Evolutionary conservation across 768 basidiomycete genomes (phyloP).

Genomic region (Obba rivulosa): DNA sequence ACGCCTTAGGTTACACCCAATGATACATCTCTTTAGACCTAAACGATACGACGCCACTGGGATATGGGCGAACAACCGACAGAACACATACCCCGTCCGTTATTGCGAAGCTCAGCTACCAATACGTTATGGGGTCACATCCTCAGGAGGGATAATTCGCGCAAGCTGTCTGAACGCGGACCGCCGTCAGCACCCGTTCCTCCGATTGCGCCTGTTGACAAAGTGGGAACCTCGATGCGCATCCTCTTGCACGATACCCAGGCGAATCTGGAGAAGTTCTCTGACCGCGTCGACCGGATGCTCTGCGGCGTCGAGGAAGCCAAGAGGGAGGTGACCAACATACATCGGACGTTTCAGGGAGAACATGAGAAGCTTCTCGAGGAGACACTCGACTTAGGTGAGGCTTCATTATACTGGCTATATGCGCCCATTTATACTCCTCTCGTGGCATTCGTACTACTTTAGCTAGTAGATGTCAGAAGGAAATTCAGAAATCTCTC

Average conservation of each 20-base stretch:
- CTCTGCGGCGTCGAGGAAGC: conserved; percentile 45
- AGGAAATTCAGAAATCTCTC: conserved; percentile 50
- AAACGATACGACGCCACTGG: too few relatives aligned
- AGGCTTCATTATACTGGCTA: conserved; percentile 22
- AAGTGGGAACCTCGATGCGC: conserved; percentile 62
- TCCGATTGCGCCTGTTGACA: conserved; percentile 49
- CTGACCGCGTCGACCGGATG: conserved; percentile 49
- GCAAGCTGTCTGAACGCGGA: too few relatives aligned
- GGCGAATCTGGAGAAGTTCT: conserved; percentile 63
- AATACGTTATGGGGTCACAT: too few relatives aligned
- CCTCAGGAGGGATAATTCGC: too few relatives aligned
- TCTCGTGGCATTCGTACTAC: neutral
- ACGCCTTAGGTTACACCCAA: too few relatives aligned
- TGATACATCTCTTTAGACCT: too few relatives aligned
- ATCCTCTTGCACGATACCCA: conserved; percentile 73
- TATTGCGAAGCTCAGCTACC: too few relatives aligned
- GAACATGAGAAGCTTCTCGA: conserved; percentile 52
- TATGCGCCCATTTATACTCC: conserved; percentile 13
- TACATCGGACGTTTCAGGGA: conserved; percentile 52
- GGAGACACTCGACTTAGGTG: conserved; percentile 54
- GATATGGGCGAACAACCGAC: too few relatives aligned
- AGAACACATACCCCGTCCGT: too few relatives aligned
- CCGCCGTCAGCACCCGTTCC: conserved; percentile 21
- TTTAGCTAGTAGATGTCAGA: conserved; percentile 62
- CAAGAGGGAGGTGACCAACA: conserved; percentile 45